Conservation (phyloP, 257 asterid genomes). For the Solanum stenotomum region DNA sequence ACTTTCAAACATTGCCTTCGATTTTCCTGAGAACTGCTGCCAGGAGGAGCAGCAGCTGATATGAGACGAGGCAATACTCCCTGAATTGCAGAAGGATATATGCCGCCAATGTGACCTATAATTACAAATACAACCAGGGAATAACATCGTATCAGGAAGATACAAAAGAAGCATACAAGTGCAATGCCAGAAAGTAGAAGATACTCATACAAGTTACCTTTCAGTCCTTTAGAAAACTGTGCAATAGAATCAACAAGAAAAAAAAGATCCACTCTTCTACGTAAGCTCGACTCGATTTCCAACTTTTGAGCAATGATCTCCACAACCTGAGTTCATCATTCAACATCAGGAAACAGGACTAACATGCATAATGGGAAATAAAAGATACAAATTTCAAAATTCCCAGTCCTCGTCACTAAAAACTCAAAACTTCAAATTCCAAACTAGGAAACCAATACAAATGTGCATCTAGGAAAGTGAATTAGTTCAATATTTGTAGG, state of each 20-base stretch:
- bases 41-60: conserved; percentile 88
- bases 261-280: conserved; percentile 71
- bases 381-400: background rate
- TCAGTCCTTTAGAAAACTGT: conserved; percentile 66
- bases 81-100: conserved; percentile 77
- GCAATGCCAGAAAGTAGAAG: conserved; percentile 1
- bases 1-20: conserved; percentile 89
- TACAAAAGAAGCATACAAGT: background rate
- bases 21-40: conserved; percentile 66
- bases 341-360: conserved; percentile 3
- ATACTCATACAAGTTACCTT: conserved; percentile 36
- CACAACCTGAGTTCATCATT: conserved; percentile 45
- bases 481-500: background rate
- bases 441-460: background rate
- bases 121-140: conserved; percentile 15
- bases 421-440: background rate
- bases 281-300: conserved; percentile 57
- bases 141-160: background rate
- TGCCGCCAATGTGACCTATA: conserved; percentile 65
- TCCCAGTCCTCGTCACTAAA: background rate
- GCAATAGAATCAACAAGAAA: conserved; percentile 83
- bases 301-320: conserved; percentile 53
- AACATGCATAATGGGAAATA: background rate
- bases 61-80: conserved; percentile 63
- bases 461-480: background rate